phyloP scores from a whole-genome alignment of 371 early-diverging fungal species.

The Phascolomyces articulosus region DNA sequence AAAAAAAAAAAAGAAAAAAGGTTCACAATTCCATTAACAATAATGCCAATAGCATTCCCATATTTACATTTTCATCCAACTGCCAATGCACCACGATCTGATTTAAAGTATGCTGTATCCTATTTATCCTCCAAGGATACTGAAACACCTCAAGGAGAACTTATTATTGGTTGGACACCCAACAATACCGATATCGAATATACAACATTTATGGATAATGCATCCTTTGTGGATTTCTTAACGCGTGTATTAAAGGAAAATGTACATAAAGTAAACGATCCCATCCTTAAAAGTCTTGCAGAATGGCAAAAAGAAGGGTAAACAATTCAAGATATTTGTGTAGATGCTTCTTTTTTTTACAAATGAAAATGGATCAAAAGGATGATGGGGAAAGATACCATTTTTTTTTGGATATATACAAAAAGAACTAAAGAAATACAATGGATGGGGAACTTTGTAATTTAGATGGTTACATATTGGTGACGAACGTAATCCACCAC shows the following conservation, averaged over 20 bases:
- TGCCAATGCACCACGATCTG: constrained; percentile 1
- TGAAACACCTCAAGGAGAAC: constrained; percentile 14
- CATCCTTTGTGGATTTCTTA: constrained; percentile 40
- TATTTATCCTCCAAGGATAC: constrained; percentile 18
- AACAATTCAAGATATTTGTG: too few relatives aligned
- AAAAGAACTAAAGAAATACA: too few relatives aligned
- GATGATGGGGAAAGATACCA: too few relatives aligned
- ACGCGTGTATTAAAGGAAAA: constrained; percentile 40
- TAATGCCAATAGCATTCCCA: background rate
- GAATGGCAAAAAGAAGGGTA: constrained; percentile 63
- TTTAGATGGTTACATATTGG: constrained; percentile 57
- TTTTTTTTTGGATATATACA: too few relatives aligned
- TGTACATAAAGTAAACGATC: constrained; percentile 42
- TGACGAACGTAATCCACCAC: constrained; percentile 66
- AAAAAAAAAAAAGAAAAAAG: too few relatives aligned
- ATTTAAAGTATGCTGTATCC: constrained; percentile 19
- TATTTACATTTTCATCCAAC: constrained; percentile 16
- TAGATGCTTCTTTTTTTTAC: too few relatives aligned
- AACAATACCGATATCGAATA: constrained; percentile 26
- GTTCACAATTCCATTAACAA: background rate
- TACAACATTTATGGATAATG: constrained; percentile 47
- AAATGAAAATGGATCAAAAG: too few relatives aligned
- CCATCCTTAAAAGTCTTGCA: constrained; percentile 48
- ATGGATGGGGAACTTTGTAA: too few relatives aligned
- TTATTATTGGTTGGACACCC: constrained; percentile 48